Base-by-base conservation (phyloP, 2,329 filamentous ascomycete species). In the Phialophora chinensis region DNA sequence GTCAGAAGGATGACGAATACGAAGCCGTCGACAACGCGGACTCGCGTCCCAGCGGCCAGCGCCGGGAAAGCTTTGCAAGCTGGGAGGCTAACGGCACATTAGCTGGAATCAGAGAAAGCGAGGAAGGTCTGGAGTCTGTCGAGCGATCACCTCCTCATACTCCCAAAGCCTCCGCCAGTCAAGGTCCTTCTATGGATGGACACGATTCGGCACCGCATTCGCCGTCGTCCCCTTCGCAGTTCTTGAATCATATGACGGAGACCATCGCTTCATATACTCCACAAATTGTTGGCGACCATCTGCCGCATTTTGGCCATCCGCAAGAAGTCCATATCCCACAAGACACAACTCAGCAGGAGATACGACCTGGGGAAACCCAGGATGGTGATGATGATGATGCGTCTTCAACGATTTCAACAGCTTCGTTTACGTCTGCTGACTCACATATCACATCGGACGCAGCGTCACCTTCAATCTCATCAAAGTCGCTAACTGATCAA, bases 251-350 rank as follows among this genome's bases (percentile, higher is more conserved):
- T 29, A 72, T 81, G 42, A 76, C 76, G 23, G 74, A 77, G 77
- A 72, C 79, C 72, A 27, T 87, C 75, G 84, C 84, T 79, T 74
- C 82, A 75, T 73, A 81, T 75, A 75, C 86, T 77, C 78, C 85
- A 75, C 78, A 84, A 80, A 75, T 79, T 72, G 63, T 86, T 75
- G 35, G 83, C 72, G 68, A 83, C 77, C 79, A 82, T 75, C 73
- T 70, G 4, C 68, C 63, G 14, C 59, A 66, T 38, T 49, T 56
- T 25, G 56, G 52, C 11, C 58, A 54, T n/a, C 47, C 63, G n/a
- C 17, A 50, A 17, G 55, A 62, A 25, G 27, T 29, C 25, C 35
- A 65, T 31, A 44, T n/a, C 17, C 7, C 33, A 11, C 49, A 60
- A 5, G 55, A 58, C n/a, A 11, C 35, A 23, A 35, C 64, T n/a